Percentiles rank a stretch among this genome's conserved stretches.
Evolutionary conservation across 306 rosid species (phyloP).

Genomic region (Corylus avellana): DNA sequence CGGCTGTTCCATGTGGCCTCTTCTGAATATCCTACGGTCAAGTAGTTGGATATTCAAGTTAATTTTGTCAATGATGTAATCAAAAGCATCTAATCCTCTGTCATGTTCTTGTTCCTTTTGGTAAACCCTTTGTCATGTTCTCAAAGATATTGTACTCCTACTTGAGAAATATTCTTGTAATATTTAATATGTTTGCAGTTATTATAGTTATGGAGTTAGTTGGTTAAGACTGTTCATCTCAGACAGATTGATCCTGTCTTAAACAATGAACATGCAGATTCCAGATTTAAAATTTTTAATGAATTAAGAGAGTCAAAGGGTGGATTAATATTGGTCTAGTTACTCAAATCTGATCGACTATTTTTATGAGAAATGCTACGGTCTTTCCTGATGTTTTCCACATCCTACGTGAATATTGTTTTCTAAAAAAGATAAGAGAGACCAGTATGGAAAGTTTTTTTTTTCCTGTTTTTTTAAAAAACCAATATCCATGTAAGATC

Average conservation of each 20-base stretch:
- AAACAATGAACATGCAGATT: background rate
- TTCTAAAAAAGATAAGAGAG: too few relatives aligned
- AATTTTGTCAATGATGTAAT: constrained; percentile 29
- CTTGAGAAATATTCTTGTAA: constrained; percentile 22
- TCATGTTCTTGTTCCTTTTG: constrained; percentile 54
- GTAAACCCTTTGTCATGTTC: constrained; percentile 58
- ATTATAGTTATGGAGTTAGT: constrained; percentile 48
- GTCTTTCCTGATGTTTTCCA: too few relatives aligned
- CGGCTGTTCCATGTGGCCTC: constrained; percentile 63
- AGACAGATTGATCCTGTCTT: constrained; percentile 6
- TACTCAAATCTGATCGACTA: background rate
- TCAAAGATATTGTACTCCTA: constrained; percentile 32
- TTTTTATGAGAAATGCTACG: too few relatives aligned
- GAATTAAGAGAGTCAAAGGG: constrained; percentile 12
- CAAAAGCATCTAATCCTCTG: constrained; percentile 40
- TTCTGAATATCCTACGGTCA: constrained; percentile 30
- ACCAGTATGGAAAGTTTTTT: too few relatives aligned
- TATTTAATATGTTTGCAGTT: constrained; percentile 31
- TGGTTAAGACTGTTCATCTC: constrained; percentile 32
- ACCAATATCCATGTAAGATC: too few relatives aligned
- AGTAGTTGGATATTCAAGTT: constrained; percentile 12
- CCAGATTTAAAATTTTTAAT: background rate
- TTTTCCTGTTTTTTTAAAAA: too few relatives aligned
- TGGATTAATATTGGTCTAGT: constrained; percentile 24
- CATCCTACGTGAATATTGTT: too few relatives aligned